Conservation (phyloP, 1,284 basidiomycete species). For the Vanrija sp. region DNA sequence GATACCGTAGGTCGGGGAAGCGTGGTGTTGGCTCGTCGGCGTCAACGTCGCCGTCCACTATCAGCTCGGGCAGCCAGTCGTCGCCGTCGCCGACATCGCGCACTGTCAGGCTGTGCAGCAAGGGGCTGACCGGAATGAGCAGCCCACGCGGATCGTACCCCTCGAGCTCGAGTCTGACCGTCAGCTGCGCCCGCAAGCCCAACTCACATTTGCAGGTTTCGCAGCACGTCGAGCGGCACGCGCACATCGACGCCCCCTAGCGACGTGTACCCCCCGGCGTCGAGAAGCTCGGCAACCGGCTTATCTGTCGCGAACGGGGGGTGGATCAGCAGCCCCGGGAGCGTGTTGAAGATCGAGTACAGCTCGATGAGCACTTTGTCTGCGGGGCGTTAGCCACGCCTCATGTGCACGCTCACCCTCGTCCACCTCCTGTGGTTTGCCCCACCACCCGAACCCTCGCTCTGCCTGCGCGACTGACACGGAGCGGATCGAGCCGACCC, state of each 20-base stretch:
- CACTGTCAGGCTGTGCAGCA: conserved; percentile 42
- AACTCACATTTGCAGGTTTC: conserved; percentile 45
- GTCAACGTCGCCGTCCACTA: conserved; percentile 10
- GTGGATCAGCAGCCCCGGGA: conserved; percentile 45
- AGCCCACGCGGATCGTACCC: conserved; percentile 44
- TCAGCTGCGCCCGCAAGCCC: neutral
- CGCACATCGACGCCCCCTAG: conserved; percentile 46
- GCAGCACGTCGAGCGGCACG: conserved; percentile 44
- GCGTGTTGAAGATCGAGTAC: conserved; percentile 43
- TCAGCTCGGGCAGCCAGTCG: conserved; percentile 45
- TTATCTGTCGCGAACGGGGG: conserved; percentile 41
- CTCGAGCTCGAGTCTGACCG: conserved; percentile 44
- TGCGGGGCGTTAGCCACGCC: conserved; percentile 13
- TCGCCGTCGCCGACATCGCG: conserved; percentile 45
- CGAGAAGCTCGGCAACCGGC: conserved; percentile 42
- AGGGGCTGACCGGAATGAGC: conserved; percentile 34
- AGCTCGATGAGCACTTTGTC: conserved; percentile 41
- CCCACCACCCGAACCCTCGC: conserved; percentile 30
- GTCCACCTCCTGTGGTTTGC: conserved; percentile 35
- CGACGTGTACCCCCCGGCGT: conserved; percentile 45
- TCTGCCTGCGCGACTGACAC: conserved; percentile 24
- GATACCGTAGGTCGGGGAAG: conserved; percentile 44
- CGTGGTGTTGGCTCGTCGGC: conserved; percentile 14
- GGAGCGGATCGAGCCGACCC: conserved; percentile 47
- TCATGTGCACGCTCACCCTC: conserved; percentile 31